phyloP scores from a whole-genome alignment of 208 protist species.

The Trypanosoma avium region DNA sequence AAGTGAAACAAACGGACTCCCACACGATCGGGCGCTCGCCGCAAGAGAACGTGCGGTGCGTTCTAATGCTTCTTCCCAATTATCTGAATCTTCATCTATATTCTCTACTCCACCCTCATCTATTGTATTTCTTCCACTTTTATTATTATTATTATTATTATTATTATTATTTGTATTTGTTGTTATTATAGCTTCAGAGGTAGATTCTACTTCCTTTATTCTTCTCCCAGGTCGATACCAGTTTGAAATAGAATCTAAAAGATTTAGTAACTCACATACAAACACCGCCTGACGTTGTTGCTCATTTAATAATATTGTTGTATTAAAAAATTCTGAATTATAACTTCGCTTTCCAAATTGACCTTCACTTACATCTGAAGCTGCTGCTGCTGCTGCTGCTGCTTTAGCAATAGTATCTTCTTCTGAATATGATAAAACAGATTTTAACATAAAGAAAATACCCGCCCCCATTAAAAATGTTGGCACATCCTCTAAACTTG shows the following conservation, averaged over 20 bases:
- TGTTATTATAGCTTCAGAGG: too few relatives aligned
- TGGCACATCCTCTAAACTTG: constrained; percentile 62
- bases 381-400: not conserved
- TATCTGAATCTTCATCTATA: not conserved
- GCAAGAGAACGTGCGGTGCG: not conserved
- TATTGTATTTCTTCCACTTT: too few relatives aligned
- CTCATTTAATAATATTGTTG: not conserved
- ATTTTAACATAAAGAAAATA: constrained; percentile 75
- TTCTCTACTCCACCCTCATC: not conserved
- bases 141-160: too few relatives aligned
- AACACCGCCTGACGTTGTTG: constrained; percentile 12
- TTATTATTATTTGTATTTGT: not conserved
- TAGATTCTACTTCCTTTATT: not conserved
- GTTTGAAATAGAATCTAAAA: constrained; percentile 11
- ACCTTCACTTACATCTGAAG: not conserved
- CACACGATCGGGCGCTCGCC: too few relatives aligned
- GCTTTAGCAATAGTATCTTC: constrained; percentile 3
- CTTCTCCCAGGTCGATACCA: not conserved
- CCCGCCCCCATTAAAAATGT: constrained; percentile 78
- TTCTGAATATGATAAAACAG: constrained; percentile 38
- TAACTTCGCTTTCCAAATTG: not conserved
- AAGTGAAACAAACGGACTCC: too few relatives aligned
- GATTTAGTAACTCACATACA: constrained; percentile 17
- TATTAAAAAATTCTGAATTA: not conserved
- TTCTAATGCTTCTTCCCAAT: constrained; percentile 1